Conservation (phyloP, 1,284 basidiomycete species). For the Baeospora myosura region DNA sequence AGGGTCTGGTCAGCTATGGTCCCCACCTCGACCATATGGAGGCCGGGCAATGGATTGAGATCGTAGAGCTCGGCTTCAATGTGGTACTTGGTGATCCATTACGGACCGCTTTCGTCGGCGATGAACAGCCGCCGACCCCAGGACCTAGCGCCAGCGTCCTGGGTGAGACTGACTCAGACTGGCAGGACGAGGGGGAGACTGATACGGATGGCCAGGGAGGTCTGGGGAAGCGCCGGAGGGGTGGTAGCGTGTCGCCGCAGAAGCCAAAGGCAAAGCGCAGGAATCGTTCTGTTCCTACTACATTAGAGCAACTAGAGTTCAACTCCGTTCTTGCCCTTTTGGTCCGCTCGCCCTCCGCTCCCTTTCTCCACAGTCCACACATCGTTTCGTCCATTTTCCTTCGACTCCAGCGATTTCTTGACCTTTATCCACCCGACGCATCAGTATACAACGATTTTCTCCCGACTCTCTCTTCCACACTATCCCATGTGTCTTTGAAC, state of each 20-base stretch:
- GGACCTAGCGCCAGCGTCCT: constrained; percentile 21
- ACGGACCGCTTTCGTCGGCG: constrained; percentile 29
- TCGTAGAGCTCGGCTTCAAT: constrained; percentile 73
- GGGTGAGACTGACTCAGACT: constrained; percentile 25
- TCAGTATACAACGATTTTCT: constrained; percentile 73
- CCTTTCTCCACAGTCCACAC: constrained; percentile 32
- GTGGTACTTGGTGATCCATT: constrained; percentile 64
- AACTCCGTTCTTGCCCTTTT: constrained; percentile 62
- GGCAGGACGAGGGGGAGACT: constrained; percentile 17
- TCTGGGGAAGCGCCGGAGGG: constrained; percentile 28
- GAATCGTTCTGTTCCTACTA: constrained; percentile 6
- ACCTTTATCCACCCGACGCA: constrained; percentile 57
- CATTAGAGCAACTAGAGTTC: constrained; percentile 63
- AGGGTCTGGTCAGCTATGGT: constrained; percentile 47
- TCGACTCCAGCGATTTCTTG: constrained; percentile 63
- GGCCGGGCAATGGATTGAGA: constrained; percentile 55
- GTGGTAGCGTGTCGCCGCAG: constrained; percentile 9
- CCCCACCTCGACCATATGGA: constrained; percentile 80
- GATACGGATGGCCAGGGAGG: constrained; percentile 20
- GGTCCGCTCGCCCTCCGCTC: constrained; percentile 50
- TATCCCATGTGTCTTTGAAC: constrained; percentile 73
- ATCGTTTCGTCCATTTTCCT: constrained; percentile 56
- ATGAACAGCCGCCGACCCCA: constrained; percentile 13
- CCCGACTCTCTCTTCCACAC: constrained; percentile 55
- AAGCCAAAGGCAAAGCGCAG: not conserved